Conservation (phyloP, 129 eudicot genomes). For the Escallonia herrerae region DNA sequence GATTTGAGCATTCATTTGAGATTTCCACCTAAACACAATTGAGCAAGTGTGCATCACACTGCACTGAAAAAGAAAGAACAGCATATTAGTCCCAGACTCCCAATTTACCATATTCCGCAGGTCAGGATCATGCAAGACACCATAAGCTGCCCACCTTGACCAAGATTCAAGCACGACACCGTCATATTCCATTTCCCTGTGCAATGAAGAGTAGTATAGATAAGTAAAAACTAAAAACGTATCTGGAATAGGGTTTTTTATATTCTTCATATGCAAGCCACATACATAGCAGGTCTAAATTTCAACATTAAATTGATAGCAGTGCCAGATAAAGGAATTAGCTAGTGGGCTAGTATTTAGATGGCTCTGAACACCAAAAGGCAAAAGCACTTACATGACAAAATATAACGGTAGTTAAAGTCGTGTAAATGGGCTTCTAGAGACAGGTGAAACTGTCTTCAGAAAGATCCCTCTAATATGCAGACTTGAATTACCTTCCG, state of each 20-base stretch:
- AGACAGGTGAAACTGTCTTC: too few species aligned
- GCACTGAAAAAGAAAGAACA: background rate
- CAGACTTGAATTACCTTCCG: too few species aligned
- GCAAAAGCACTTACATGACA: too few species aligned
- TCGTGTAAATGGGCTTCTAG: too few species aligned
- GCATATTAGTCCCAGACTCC: background rate
- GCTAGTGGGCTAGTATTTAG: background rate
- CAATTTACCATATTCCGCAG: conserved; percentile 63
- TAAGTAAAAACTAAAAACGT: background rate
- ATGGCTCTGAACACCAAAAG: background rate
- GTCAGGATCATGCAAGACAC: conserved; percentile 72
- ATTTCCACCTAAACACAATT: too few species aligned
- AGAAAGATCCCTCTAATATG: too few species aligned
- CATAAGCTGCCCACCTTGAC: conserved; percentile 98
- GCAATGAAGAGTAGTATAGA: background rate
- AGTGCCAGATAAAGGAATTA: background rate
- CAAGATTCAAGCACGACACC: conserved; percentile 96
- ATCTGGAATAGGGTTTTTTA: background rate
- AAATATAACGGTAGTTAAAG: too few species aligned
- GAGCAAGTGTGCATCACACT: background rate
- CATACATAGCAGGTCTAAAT: background rate
- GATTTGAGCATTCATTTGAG: too few species aligned
- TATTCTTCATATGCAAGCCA: background rate
- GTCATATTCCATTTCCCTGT: conserved; percentile 86
- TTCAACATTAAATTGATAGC: background rate